These are phyloP conservation scores for Pilobolus umbonatus DNA, from an alignment of 192 early-diverging fungal species.

Conservation along the genomic window DNA sequence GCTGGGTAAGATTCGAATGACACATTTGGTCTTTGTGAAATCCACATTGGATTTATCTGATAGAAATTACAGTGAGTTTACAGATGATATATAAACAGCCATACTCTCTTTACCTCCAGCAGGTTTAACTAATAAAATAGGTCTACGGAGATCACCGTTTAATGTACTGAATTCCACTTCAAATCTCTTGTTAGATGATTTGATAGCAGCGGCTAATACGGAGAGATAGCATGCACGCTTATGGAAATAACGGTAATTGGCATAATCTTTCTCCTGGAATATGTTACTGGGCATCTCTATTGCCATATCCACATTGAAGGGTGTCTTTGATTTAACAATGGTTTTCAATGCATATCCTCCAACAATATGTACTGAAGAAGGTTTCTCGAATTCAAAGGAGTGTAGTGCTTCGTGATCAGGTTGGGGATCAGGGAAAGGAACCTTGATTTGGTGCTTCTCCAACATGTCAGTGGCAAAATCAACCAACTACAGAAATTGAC, in stretches of 20 bases:
- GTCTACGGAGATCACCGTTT: conserved; percentile 59
- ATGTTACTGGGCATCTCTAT: conserved; percentile 83
- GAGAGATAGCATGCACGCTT: conserved; percentile 93
- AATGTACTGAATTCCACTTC: conserved; percentile 45
- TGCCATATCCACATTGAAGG: conserved; percentile 83
- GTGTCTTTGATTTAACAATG: conserved; percentile 48
- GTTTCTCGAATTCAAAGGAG: conserved; percentile 74
- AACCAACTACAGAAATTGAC: conserved; percentile 25
- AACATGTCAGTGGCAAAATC: conserved; percentile 41
- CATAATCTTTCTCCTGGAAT: conserved; percentile 89
- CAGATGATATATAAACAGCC: too few species aligned
- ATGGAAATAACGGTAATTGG: conserved; percentile 93
- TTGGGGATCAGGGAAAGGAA: conserved; percentile 76
- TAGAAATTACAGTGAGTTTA: too few species aligned
- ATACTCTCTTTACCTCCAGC: conserved; percentile 42
- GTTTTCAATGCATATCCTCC: conserved; percentile 87
- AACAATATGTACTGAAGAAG: conserved; percentile 71
- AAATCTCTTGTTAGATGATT: conserved; percentile 45
- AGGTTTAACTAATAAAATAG: conserved; percentile 57
- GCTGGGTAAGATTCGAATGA: conserved; percentile 78
- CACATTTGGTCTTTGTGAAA: conserved; percentile 60
- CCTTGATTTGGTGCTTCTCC: conserved; percentile 52
- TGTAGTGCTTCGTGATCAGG: conserved; percentile 69
- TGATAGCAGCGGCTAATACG: conserved; percentile 57
- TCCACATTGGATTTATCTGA: conserved; percentile 55